Percentiles rank a stretch among this genome's conserved stretches.
Conservation (phyloP, 164 flowering plant genomes). For the Stephania yunnanensis region DNA sequence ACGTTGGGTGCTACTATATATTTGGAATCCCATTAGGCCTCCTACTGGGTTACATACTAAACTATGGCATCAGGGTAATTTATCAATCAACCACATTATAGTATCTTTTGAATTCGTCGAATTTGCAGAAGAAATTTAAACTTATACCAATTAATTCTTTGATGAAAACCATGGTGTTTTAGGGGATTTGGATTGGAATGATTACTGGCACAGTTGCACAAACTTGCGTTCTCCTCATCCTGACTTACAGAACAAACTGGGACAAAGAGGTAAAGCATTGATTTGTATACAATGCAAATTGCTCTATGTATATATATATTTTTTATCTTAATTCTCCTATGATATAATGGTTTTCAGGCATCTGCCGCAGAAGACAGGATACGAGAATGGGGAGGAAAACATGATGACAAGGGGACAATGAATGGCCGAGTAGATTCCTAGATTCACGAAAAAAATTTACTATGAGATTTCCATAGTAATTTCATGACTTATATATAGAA, state of each 20-base stretch:
- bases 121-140: not conserved
- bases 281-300: not conserved
- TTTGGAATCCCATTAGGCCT: constrained; percentile 66
- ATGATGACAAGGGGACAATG: not conserved
- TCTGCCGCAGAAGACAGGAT: constrained; percentile 21
- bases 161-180: constrained; percentile 11
- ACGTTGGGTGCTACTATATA: constrained; percentile 56
- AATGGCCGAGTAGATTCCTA: not conserved
- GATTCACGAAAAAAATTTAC: not conserved
- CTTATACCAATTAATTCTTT: not conserved
- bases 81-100: not conserved
- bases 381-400: constrained; percentile 17
- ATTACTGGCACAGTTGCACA: constrained; percentile 44
- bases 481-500: not conserved
- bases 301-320: no score
- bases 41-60: constrained; percentile 36
- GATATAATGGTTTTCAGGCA: constrained; percentile 11
- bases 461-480: not conserved
- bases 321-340: not conserved
- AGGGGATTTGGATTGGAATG: constrained; percentile 84
- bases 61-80: constrained; percentile 46
- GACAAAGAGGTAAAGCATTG: constrained; percentile 41
- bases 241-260: constrained; percentile 62
- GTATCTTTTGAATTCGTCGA: not conserved
- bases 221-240: constrained; percentile 35